Conservation (phyloP, 768 basidiomycete genomes). For the Fomitopsis serialis region DNA sequence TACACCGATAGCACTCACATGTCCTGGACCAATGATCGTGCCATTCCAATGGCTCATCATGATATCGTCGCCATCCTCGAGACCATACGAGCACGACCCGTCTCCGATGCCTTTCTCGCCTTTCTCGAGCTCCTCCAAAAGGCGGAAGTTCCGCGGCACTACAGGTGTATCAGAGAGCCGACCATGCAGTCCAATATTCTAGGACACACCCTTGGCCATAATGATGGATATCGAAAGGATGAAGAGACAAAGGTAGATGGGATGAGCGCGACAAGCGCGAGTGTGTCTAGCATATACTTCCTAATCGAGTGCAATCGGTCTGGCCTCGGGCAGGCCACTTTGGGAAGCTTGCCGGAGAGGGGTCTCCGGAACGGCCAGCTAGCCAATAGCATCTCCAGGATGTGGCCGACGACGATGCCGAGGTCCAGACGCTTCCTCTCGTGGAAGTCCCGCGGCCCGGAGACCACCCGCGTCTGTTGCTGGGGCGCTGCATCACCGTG, state of each 20-base stretch:
- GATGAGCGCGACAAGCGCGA: too few species aligned
- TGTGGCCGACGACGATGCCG: too few species aligned
- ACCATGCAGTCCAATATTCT: background rate
- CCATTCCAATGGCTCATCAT: slow-evolving; percentile 99
- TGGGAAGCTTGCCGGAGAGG: too few species aligned
- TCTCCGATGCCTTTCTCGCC: slow-evolving; percentile 99
- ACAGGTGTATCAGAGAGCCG: slow-evolving; percentile 5
- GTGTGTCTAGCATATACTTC: too few species aligned
- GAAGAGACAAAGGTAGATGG: too few species aligned
- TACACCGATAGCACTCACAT: slow-evolving; percentile 52
- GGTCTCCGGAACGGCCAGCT: too few species aligned
- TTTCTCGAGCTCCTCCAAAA: slow-evolving; percentile 98
- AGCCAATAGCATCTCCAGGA: too few species aligned
- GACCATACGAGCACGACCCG: slow-evolving; percentile 94
- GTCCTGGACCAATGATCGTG: slow-evolving; percentile 97
- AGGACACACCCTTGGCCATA: background rate
- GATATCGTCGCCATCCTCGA: slow-evolving; percentile 94
- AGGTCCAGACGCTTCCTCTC: background rate
- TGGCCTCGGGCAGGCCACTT: too few species aligned
- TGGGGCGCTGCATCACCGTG: background rate
- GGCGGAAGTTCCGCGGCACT: slow-evolving; percentile 96
- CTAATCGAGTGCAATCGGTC: too few species aligned
- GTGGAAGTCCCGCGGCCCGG: background rate
- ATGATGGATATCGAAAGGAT: background rate
- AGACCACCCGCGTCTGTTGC: background rate